Base-by-base conservation (phyloP, 2,329 filamentous ascomycete species). In the Hypoxylon sp. region DNA sequence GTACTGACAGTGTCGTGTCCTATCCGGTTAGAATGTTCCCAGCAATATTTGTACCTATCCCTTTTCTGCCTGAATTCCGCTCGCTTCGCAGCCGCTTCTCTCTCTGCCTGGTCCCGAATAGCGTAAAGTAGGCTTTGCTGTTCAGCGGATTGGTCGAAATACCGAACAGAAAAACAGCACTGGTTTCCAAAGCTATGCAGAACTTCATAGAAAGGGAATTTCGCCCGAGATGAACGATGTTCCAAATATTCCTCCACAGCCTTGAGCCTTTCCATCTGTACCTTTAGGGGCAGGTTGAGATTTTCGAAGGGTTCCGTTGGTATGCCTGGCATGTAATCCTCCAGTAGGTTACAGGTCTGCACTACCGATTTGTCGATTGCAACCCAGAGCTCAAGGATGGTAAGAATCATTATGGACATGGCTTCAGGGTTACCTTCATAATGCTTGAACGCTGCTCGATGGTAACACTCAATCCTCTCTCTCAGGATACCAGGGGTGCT, bases 381-480 rank as follows among this genome's bases (percentile, higher is more conserved):
- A 6, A 86, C 72, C 88, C 88, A 91, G 0, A 90, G 72, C 56
- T 89, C 86, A 2, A 87, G 68, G 0, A 85, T 69, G 0, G 82
- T 85, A 0, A 91, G 78, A 2, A 87, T 60, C 83, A 89, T 88
- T 3, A 82, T 64, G 0, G 88, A 90, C 0, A 78, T 69, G 0
- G 74, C 75, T 62, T 85, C 81, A 0, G 87, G 83, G 1, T 81
- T 79, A 0, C 52, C 64, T 0, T 55, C 2, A 44, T 87, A 88
- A 0, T 32, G 7, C 0, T 1, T 0, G 0, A 26, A 40, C 0
- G 79, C 79, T 2, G 20, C 2, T 0, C 14, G 3, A 38, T 79
- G 71, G 56, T 85, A 85, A 0, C 40, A 12, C 1, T 71, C 44
- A 0, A 83, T 77, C 3, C 78, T 50, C 0, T 55, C 3, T 1